These are phyloP conservation scores for Drechslera avenae DNA, from an alignment of 2,329 filamentous ascomycete genomes.

Conservation along the genomic window DNA sequence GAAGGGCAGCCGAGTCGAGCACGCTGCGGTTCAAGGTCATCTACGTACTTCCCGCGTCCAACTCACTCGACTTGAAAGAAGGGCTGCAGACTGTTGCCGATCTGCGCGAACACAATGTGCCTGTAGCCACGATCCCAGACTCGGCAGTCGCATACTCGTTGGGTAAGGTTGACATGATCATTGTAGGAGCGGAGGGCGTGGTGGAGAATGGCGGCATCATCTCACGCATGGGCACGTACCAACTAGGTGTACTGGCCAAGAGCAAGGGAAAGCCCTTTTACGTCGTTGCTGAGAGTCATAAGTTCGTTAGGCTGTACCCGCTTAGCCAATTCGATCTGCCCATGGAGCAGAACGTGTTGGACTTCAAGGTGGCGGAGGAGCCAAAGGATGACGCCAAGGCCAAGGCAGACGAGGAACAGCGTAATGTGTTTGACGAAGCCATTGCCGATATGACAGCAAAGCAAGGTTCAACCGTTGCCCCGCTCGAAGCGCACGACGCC, in stretches of 20 bases:
- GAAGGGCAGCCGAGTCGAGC: conserved; percentile 71
- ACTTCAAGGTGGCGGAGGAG: conserved; percentile 66
- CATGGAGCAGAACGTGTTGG: conserved; percentile 76
- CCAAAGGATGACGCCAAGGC: conserved; percentile 10
- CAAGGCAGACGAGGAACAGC: conserved; percentile 20
- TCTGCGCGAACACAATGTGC: conserved; percentile 74
- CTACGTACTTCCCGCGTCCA: conserved; percentile 58
- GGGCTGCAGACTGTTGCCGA: conserved; percentile 72
- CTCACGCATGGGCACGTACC: conserved; percentile 82
- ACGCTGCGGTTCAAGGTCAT: conserved; percentile 80
- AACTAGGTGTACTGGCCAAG: conserved; percentile 82
- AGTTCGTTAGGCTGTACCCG: conserved; percentile 89
- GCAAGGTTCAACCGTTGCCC: conserved; percentile 22
- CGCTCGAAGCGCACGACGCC: conserved; percentile 50
- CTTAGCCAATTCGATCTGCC: conserved; percentile 81
- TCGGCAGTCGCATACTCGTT: conserved; percentile 81
- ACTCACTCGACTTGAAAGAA: conserved; percentile 56
- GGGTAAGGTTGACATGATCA: conserved; percentile 70
- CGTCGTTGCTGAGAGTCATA: conserved; percentile 93
- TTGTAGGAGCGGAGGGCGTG: conserved; percentile 78
- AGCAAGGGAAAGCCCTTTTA: conserved; percentile 78
- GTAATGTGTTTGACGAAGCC: conserved; percentile 54
- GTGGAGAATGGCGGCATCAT: conserved; percentile 94
- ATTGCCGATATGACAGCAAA: conserved; percentile 39
- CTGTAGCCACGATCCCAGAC: conserved; percentile 80